Evolutionary conservation across 1,284 basidiomycete species (phyloP).

Genomic region (Inonotus obliquus): DNA sequence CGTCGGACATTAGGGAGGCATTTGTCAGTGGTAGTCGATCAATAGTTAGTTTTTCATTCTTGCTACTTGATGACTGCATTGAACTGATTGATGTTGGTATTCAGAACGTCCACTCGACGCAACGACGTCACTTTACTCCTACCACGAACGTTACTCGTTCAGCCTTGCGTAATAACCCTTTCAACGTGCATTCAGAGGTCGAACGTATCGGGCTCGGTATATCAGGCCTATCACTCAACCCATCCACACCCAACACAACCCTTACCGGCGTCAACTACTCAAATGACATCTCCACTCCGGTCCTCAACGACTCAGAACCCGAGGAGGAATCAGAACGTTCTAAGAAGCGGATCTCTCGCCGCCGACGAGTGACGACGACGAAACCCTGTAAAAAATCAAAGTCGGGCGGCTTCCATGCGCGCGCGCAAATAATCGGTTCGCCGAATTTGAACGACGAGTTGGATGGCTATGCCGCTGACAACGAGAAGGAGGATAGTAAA

Average conservation of each 20-base stretch:
- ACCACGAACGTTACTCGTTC: neutral
- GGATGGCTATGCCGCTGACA: neutral
- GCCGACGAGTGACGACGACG: neutral
- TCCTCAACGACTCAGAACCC: neutral
- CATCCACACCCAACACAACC: neutral
- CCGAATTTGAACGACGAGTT: neutral
- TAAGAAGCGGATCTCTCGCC: neutral
- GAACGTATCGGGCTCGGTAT: slow-evolving; percentile 6
- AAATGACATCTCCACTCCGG: neutral
- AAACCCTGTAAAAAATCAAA: neutral
- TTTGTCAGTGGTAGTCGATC: neutral
- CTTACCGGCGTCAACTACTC: neutral
- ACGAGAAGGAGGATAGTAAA: neutral
- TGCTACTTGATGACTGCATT: neutral
- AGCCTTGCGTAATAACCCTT: neutral
- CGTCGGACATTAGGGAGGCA: neutral
- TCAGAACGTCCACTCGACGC: neutral
- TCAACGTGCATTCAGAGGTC: neutral
- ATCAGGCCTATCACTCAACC: neutral
- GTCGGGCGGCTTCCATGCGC: neutral
- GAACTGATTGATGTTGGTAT: neutral
- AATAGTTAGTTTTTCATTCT: neutral
- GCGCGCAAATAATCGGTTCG: neutral
- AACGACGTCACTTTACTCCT: neutral
- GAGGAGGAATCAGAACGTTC: neutral